Evolutionary conservation across 305 asterid species (phyloP).

Genomic region (Fraxinus sp.): DNA sequence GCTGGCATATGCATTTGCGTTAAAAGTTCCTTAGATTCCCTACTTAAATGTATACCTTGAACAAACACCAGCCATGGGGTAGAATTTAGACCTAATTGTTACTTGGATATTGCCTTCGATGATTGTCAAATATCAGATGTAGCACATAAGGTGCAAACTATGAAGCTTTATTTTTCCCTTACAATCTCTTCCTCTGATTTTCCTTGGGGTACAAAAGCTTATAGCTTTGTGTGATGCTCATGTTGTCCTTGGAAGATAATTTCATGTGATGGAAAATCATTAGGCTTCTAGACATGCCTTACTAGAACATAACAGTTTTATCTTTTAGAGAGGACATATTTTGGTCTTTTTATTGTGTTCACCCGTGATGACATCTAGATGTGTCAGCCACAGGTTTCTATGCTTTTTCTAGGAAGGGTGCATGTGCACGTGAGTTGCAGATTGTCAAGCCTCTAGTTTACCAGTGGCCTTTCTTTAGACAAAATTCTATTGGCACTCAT

Average conservation of each 20-base stretch:
- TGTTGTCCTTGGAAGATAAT: background rate
- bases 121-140: background rate
- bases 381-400: background rate
- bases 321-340: background rate
- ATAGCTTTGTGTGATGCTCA: background rate
- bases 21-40: background rate
- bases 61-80: background rate
- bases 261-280: constrained; percentile 1
- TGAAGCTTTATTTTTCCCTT: background rate
- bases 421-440: background rate
- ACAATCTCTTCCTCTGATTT: background rate
- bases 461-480: background rate
- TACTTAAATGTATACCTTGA: background rate
- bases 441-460: background rate
- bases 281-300: background rate
- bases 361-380: background rate
- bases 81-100: background rate
- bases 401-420: background rate
- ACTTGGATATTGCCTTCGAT: background rate
- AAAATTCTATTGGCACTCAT: background rate
- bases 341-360: background rate
- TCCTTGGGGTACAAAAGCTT: background rate
- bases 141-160: background rate
- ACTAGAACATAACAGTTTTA: background rate
- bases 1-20: background rate